phyloP scores from a whole-genome alignment of 352 stramenopile species.

The Peronospora destructor region DNA sequence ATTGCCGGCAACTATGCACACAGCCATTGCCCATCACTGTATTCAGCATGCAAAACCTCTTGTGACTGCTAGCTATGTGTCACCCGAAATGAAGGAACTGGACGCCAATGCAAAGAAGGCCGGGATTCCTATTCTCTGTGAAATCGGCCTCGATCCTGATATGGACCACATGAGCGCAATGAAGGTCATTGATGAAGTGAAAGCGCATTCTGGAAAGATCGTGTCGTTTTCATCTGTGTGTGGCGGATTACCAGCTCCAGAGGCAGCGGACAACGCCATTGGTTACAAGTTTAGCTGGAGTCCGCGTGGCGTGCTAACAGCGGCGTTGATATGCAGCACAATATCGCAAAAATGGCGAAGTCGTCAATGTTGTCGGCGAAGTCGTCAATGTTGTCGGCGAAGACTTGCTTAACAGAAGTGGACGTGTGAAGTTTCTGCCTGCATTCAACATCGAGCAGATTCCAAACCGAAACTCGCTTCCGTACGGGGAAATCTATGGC shows the following conservation, averaged over 20 bases:
- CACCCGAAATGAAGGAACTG: conserved; percentile 87
- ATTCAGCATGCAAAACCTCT: conserved; percentile 83
- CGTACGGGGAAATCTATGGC: conserved; percentile 92
- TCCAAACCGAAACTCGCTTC: conserved; percentile 91
- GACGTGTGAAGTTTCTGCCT: conserved; percentile 82
- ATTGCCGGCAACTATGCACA: conserved; percentile 91
- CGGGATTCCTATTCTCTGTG: conserved; percentile 91
- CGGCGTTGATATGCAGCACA: conserved; percentile 87
- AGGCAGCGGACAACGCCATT: conserved; percentile 92
- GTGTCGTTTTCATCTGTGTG: conserved; percentile 91
- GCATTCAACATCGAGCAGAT: conserved; percentile 92
- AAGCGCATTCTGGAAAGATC: conserved; percentile 83
- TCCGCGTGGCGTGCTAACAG: conserved; percentile 90
- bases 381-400: conserved; percentile 80
- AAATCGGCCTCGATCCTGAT: conserved; percentile 93
- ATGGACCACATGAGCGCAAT: conserved; percentile 97
- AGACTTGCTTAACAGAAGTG: conserved; percentile 82
- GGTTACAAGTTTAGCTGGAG: conserved; percentile 98
- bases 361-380: conserved; percentile 80
- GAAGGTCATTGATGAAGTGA: conserved; percentile 94
- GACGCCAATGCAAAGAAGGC: conserved; percentile 60
- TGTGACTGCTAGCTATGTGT: conserved; percentile 95
- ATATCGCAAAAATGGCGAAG: conserved; percentile 80
- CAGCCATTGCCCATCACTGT: conserved; percentile 81
- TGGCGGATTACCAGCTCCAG: conserved; percentile 90